Conservation (phyloP, 495 filamentous ascomycete species). For the Bacidia gigantensis region DNA sequence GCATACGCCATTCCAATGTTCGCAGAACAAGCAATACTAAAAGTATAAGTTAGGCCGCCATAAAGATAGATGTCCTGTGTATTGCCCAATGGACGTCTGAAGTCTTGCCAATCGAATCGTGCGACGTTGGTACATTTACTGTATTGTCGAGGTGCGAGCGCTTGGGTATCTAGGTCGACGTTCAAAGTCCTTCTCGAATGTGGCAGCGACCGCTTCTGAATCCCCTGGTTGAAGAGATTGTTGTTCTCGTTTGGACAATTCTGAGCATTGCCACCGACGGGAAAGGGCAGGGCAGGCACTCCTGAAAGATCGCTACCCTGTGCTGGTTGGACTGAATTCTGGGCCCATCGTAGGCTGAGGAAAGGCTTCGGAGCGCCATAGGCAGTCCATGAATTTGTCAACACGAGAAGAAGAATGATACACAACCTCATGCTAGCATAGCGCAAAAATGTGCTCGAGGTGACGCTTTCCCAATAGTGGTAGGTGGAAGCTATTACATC, state of each 20-base stretch:
- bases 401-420: neutral
- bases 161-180: neutral
- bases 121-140: neutral
- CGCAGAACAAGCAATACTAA: neutral
- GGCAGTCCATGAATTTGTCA: neutral
- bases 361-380: neutral
- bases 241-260: neutral
- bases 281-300: neutral
- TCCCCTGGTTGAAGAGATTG: constrained; percentile 2
- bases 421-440: neutral
- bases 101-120: neutral
- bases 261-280: neutral
- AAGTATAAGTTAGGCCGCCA: neutral
- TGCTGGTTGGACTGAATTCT: neutral
- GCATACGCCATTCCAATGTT: neutral
- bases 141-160: neutral
- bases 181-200: neutral
- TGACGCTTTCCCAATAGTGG: neutral
- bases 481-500: too few relatives aligned
- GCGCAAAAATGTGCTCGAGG: neutral
- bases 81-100: neutral
- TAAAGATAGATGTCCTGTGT: neutral
- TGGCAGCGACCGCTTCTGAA: neutral
- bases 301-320: neutral
- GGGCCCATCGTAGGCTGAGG: neutral